Conservation (phyloP, 306 rosid species). For the Trichosanthes truncata region DNA sequence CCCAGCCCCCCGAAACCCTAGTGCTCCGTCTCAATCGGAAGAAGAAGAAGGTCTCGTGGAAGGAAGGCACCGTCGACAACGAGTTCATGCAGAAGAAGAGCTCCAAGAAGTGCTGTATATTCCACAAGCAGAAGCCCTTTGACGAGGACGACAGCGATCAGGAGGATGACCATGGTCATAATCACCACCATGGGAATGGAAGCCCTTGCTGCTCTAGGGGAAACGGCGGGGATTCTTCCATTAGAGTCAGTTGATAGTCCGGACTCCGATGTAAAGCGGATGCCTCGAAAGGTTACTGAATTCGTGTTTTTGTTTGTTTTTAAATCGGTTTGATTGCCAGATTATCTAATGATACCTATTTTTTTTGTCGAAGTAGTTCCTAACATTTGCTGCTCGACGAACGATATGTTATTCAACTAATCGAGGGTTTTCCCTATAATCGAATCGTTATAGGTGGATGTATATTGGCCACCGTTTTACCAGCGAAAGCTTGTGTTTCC, state of each 20-base stretch:
- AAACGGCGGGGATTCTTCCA: conserved; percentile 32
- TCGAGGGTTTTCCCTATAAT: background rate
- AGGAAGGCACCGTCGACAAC: conserved; percentile 88
- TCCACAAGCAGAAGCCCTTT: conserved; percentile 70
- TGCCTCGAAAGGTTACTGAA: background rate
- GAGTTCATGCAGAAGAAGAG: conserved; percentile 96
- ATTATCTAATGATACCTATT: background rate
- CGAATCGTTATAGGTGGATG: background rate
- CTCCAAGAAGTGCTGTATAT: conserved; percentile 93
- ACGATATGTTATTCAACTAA: background rate
- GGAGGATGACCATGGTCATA: conserved; percentile 30
- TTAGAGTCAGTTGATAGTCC: conserved; percentile 16
- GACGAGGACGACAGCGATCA: conserved; percentile 84
- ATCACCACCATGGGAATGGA: conserved; percentile 18
- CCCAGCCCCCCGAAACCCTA: conserved; percentile 37
- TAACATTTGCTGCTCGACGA: background rate
- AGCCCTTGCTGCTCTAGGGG: conserved; percentile 30
- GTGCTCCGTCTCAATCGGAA: conserved; percentile 62
- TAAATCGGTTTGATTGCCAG: background rate
- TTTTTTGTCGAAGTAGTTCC: background rate
- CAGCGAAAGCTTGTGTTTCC: background rate
- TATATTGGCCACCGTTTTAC: background rate
- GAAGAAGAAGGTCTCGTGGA: conserved; percentile 89
- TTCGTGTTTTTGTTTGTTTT: background rate
- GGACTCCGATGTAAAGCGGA: background rate